Evolutionary conservation across 495 filamentous ascomycete genomes (phyloP).

Genomic region (Cercophora samala): DNA sequence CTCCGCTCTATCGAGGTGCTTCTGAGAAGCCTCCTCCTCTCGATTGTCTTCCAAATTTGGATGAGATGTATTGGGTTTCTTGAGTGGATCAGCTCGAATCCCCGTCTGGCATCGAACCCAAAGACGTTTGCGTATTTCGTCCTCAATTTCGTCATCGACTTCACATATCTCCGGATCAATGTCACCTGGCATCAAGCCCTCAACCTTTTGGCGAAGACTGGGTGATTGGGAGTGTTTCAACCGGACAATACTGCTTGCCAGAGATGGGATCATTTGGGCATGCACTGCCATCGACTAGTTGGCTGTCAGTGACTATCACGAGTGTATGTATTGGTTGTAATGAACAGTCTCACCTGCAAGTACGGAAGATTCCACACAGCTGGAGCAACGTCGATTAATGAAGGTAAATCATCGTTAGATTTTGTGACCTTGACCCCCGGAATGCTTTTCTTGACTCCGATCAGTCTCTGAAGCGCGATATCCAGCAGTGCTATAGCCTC

Average conservation of each 20-base stretch:
- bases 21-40: not conserved
- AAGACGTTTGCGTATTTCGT: conserved; percentile 18
- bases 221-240: conserved; percentile 25
- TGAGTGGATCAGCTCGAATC: conserved; percentile 20
- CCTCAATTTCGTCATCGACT: not conserved
- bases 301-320: not conserved
- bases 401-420: conserved; percentile 19
- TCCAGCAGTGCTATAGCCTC: conserved; percentile 32
- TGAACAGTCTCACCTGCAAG: conserved; percentile 30
- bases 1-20: not conserved
- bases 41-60: not conserved
- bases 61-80: not conserved
- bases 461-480: conserved; percentile 32
- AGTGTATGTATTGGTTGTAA: not conserved
- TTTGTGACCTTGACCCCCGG: conserved; percentile 25
- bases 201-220: conserved; percentile 28
- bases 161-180: not conserved
- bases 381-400: conserved; percentile 44
- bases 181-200: not conserved
- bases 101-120: conserved; percentile 30
- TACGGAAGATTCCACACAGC: conserved; percentile 46
- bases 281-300: conserved; percentile 26
- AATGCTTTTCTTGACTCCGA: conserved; percentile 31
- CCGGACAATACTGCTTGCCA: conserved; percentile 27
- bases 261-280: conserved; percentile 23